Evolutionary conservation across 768 basidiomycete genomes (phyloP), one percentile per base, ranked within the genome.

Genomic region (Strobilomyces dryophilus): DNA sequence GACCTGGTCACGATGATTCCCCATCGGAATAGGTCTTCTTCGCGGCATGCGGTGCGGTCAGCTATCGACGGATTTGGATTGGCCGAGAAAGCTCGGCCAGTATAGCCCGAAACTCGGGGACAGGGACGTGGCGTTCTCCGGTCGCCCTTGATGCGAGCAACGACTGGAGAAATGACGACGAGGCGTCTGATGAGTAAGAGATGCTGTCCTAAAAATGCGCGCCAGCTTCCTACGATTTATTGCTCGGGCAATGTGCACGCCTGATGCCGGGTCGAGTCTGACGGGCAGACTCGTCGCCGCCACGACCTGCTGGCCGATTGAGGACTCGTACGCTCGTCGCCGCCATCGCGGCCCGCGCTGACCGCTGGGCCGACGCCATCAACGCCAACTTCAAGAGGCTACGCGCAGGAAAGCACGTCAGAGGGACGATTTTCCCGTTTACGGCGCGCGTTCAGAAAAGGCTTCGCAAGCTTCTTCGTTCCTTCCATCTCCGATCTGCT

Each of bases 151-250:
- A 53, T 49, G 57, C 29, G 43, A 27, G 17, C 34, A 40, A 27
- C 44, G 36, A 17, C 31, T 54, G 56, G 46, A 31, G 46, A 56
- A 37, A 26, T 40, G 54, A 56, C 42, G 46, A 50, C 39, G 41
- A 12, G 31, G 26, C 45, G 35, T 36, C 35, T 49, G 56, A 55
- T 53, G 53, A 61, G 62, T 59, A 55, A 64, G 59, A 53, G 49
- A 47, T 42, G 43, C 18, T 21, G 34, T 51, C 51, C 60, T 44
- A 59, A 49, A 43, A 52, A 42, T 54, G 47, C 20, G 27, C 37
- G n/a, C 10, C 29, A 35, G 47, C 61, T 65, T 65, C 64, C 54
- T 55, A 42, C 62, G 64, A 66, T 66, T 56, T 48, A 66, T 66
- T 66, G 55, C 64, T 49, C 54, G 47, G 36, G 47, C 24, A 48